Evolutionary conservation across 345 rosid genomes (phyloP), one percentile per base, ranked within the genome.

Genomic region (sweet orange (Citrus sinensis)): DNA sequence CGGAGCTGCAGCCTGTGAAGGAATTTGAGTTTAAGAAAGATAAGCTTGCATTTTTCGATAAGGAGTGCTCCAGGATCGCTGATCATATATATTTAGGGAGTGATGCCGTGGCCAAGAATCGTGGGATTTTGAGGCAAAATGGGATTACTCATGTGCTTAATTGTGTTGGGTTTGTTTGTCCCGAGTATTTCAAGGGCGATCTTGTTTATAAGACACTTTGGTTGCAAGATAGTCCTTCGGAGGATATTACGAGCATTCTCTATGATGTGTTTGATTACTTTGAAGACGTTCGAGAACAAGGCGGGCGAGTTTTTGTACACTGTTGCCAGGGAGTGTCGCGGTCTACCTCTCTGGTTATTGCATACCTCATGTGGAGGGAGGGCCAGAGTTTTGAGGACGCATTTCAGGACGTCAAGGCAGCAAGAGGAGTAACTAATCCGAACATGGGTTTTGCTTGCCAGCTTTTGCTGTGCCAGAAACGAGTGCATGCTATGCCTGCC

Each of bases 201-300:
- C 93, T 91, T 78, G 90, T 88, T 76, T 91, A 89, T 76, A 91
- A 89, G 81, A 91, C 95, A 10, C 92, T 91, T 64, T 91, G 95
- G 93, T 79, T 91, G 84, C 90, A 84, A 72, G 95, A 91, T 71
- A 88, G 83, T 71, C 92, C 95, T 0, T 87, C 92, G 0, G 95
- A 91, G 85, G 95, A 91, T 70, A 91, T 91, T 29, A 91, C 95
- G 0, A 91, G 95, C 75, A 86, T 91, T 80, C 86, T 91, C 19
- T 89, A 91, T 72, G 93, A 91, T 72, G 95, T 91, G 76, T 91
- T 91, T 74, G 93, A 91, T 87, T 91, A 91, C 85, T 91, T 91
- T 72, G 95, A 91, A 81, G 95, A 91, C 76, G 93, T 91, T 39
- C 73, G 92, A 34, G 95, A 89, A 54, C 92, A 91, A 72, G 90